Evolutionary conservation across 192 early-diverging fungal genomes (phyloP).

Genomic region (Backusella luteola): DNA sequence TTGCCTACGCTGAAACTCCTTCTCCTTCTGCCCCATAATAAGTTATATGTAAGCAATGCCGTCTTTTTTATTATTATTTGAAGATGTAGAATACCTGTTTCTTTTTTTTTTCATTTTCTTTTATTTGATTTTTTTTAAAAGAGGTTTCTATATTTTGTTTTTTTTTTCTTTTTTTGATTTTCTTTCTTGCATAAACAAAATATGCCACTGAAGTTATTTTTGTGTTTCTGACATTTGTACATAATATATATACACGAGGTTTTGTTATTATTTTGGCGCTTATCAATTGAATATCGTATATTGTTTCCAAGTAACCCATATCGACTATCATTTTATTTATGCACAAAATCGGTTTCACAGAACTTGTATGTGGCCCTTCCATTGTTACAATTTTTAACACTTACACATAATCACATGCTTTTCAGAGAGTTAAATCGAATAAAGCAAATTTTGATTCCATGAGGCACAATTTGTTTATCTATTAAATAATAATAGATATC

Average conservation of each 20-base stretch:
- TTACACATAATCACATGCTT: conserved; percentile 5
- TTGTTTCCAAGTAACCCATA: background rate
- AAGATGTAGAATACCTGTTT: background rate
- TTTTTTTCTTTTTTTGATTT: background rate
- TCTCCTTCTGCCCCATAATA: background rate
- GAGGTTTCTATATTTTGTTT: background rate
- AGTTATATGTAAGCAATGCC: background rate
- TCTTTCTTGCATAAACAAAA: background rate
- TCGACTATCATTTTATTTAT: background rate
- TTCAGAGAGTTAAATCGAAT: background rate
- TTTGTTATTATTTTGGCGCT: background rate
- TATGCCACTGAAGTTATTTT: background rate
- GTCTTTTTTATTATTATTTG: background rate
- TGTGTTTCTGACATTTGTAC: background rate
- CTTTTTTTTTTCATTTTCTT: background rate
- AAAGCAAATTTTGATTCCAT: background rate
- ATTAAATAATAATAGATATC: background rate
- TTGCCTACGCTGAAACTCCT: conserved; percentile 50
- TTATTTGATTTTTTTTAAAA: background rate
- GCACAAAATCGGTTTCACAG: background rate
- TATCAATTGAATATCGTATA: background rate
- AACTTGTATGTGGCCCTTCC: background rate
- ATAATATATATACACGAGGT: conserved; percentile 1
- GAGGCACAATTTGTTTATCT: background rate
- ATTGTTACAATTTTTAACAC: conserved; percentile 2